Base-by-base conservation (phyloP, 2,329 filamentous ascomycete species). In the Dactylonectria macrodidyma region DNA sequence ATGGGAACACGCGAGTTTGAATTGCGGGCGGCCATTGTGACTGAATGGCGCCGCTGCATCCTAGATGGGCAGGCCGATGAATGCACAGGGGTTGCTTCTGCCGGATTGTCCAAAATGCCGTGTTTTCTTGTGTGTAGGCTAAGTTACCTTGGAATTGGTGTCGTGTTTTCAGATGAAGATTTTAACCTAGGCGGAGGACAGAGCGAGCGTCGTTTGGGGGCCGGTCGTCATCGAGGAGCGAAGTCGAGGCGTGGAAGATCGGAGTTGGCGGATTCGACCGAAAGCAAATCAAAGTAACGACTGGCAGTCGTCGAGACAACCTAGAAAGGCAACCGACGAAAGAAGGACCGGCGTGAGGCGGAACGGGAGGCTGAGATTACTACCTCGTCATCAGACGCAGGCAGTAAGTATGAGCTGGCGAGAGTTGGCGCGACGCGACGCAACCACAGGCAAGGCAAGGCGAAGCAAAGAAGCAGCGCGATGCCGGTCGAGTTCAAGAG, bases 11-110 rank as follows among this genome's bases (percentile, higher is more conserved):
- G 74, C 47, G 78, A 78, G 72, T 76, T 81, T 50, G 79, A 78
- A 52, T 78, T 77, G 74, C 79, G 80, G 73, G 79, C 79, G 69
- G 78, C 72, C 71, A 76, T 80, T 61, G 75, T 71, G 69, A 80
- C 73, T 68, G 79, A 78, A 64, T 74, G 71, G 68, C 74, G 74
- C 74, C 74, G 74, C 73, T 76, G 73, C 74, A 76, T 76, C 66
- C 70, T 75, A 75, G 73, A 66, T 64, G 68, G 64, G 62, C 60
- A 75, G 60, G 65, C 56, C 68, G 69, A 65, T 65, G 66, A 68
- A 62, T 71, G 72, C 65, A 30, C 26, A 75, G 64, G 66, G 62
- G 68, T 69, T 62, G 47, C 44, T 38, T 51, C 59, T 55, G 54
- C 60, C 60, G 62, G 19, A 59, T 57, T 69, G 48, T 46, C 46